Base-by-base conservation (phyloP, 2,329 filamentous ascomycete genomes). In the Aspergillus caelatus region DNA sequence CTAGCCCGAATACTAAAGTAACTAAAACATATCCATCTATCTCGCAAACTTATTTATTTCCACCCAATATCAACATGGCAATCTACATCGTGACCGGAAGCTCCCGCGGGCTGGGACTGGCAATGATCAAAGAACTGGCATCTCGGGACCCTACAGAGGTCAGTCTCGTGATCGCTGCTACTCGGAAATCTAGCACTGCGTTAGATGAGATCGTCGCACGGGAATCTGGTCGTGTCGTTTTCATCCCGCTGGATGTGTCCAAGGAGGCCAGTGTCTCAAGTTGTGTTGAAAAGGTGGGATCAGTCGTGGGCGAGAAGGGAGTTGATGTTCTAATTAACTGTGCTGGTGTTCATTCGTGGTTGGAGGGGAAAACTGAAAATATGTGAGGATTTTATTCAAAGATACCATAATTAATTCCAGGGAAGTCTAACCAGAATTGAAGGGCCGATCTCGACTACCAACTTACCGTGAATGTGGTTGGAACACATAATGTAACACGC, bases 291-390 rank as follows among this genome's bases (percentile, higher is more conserved):
- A 62, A 69, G 9, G 72, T 78, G 10, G 72, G 74, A 28, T 58
- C 58, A 8, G 62, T 63, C 1, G 61, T 80, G 0, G 63, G 58
- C 10, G 75, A 70, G 34, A 71, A 72, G 8, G 77, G 77, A 3
- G 68, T 82, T 0, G 80, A 82, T 65, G 71, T 81, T 1, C 62
- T 82, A n/a, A 72, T 79, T 63, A 80, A 80, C 65, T 79, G 79
- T 63, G 79, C 77, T 1, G 79, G 77, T 1, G 65, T 76, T 36
- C 34, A 57, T 34, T 26, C 32, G 5, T 12, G 36, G 6, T 39
- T 46, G 2, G 41, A 43, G 1, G 63, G 63, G 6, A 54, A 60
- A 8, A 9, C 60, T 9, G 36, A 45, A 1, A 26, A 30, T 12
- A 62, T 65, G 63, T 60, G 52, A 45, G 48, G 3, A 12, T 3